phyloP scores from a whole-genome alignment of 2,329 filamentous ascomycete species.

The Fusarium heterosporum region DNA sequence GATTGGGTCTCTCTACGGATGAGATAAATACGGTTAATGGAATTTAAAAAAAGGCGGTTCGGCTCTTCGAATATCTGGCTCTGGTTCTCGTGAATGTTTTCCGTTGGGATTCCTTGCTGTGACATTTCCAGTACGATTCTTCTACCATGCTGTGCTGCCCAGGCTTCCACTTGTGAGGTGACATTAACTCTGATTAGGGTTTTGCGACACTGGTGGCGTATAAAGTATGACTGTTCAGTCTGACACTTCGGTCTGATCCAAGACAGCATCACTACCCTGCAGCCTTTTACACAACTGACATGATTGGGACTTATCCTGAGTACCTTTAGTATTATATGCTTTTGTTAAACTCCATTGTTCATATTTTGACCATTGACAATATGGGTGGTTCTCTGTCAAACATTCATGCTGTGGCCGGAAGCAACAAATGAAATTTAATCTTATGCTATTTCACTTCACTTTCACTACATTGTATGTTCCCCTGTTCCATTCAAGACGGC shows the following conservation, averaged over 20 bases:
- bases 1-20: slow-evolving; percentile 47
- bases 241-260: not conserved
- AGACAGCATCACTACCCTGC: not conserved
- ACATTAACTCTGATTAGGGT: slow-evolving; percentile 14
- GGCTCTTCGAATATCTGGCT: slow-evolving; percentile 38
- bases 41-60: slow-evolving; percentile 47
- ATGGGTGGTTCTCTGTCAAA: too few species aligned
- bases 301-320: not conserved
- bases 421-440: too few species aligned
- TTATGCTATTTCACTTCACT: too few species aligned
- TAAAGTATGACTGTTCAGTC: slow-evolving; percentile 14
- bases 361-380: not conserved
- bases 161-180: not conserved
- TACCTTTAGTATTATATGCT: not conserved
- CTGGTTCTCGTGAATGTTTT: not conserved
- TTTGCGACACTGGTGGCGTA: not conserved
- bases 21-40: slow-evolving; percentile 49
- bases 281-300: not conserved
- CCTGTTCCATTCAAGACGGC: too few species aligned
- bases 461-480: too few species aligned
- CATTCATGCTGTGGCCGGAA: too few species aligned
- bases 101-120: not conserved
- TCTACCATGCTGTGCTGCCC: not conserved
- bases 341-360: slow-evolving; percentile 1
- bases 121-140: not conserved